phyloP scores from a whole-genome alignment of 2,329 filamentous ascomycete genomes.

The Claviceps sp. region DNA sequence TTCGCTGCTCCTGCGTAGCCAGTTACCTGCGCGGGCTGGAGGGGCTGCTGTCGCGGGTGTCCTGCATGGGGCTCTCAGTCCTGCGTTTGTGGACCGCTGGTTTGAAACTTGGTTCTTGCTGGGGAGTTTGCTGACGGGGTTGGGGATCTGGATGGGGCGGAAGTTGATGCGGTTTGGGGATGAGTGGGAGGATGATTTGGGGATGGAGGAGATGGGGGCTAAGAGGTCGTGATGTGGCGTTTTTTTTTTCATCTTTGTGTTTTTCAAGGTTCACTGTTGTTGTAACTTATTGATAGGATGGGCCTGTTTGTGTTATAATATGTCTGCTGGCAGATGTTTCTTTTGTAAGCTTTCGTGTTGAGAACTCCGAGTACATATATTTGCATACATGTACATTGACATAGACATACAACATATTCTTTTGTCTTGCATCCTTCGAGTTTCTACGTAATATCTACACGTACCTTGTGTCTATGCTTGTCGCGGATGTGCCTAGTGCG shows the following conservation, averaged over 20 bases:
- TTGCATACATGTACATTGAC: too few species aligned
- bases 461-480: too few species aligned
- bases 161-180: conserved; percentile 41
- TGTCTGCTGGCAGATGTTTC: too few species aligned
- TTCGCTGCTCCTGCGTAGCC: conserved; percentile 62
- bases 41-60: conserved; percentile 60
- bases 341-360: too few species aligned
- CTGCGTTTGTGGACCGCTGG: conserved; percentile 54
- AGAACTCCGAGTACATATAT: too few species aligned
- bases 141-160: conserved; percentile 61
- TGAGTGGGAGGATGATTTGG: conserved; percentile 47
- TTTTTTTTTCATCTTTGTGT: background rate
- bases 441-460: too few species aligned
- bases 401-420: too few species aligned
- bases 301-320: too few species aligned
- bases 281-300: too few species aligned
- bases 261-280: background rate
- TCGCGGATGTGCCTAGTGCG: too few species aligned
- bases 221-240: conserved; percentile 39
- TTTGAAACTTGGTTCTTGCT: conserved; percentile 78
- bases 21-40: conserved; percentile 64
- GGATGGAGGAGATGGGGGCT: conserved; percentile 55
- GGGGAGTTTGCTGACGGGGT: conserved; percentile 50
- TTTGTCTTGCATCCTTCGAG: too few species aligned
- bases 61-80: conserved; percentile 58